Base-by-base conservation (phyloP, 2,329 filamentous ascomycete species). In the Aspergillus persii region DNA sequence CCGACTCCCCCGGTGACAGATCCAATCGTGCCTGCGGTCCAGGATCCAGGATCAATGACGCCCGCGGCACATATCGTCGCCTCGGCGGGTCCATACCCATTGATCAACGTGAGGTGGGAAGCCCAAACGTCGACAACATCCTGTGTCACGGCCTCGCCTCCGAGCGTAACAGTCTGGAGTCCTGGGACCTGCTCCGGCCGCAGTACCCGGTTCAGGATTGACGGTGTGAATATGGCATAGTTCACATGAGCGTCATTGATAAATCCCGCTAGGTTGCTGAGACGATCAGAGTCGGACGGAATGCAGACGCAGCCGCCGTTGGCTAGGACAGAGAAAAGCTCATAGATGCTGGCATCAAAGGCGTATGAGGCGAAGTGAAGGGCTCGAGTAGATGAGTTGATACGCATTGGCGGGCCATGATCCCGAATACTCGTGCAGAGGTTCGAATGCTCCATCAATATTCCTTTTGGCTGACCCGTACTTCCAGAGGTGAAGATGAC, bases 381-480 rank as follows among this genome's bases (percentile, higher is more conserved):
- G 27, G 61, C 62, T 2, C 63, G 60, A 4, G 57, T 73, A 63
- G 89, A 86, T 3, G 81, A 8, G 9, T 12, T 36, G 9, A 36
- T 4, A 12, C 12, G 12, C 3, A 12, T 3, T 3, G 2, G 9
- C 9, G 33, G 33, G 9, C 33, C 12, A 11, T 36, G 33, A 36
- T 36, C 9, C 12, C 33, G 33, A 8, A 36, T 36, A 8, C 33
- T 36, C 4, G 33, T 36, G 33, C 33, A 36, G 8, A 36, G 8
- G 33, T 36, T 36, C 9, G 3, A 11, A 11, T 36, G 33, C 8
- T 36, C 9, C 33, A 36, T 36, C 33, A 36, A 8, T 8, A 36
- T 36, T 3, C 33, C 33, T 36, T 36, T 36, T 36, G 33, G 33
- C 2, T 36, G 9, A 11, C 33, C 33, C 12, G 33, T 36, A 11